Evolutionary conservation across 176 grass and related monocot genomes (phyloP), one percentile per base, ranked within the genome.

Genomic region (Carex myosuroides): DNA sequence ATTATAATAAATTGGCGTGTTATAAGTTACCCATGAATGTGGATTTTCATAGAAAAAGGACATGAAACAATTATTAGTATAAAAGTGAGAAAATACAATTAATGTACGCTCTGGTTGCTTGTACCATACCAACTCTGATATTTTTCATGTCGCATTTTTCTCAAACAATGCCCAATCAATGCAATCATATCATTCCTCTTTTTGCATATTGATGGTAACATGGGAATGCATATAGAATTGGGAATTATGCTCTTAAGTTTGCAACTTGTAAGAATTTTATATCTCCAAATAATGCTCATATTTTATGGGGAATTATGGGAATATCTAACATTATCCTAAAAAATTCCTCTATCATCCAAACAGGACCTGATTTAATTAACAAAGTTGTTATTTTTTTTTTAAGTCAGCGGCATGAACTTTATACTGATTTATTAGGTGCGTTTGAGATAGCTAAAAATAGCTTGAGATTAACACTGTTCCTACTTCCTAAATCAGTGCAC

Each of bases 1-100:
- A 50, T 29, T 52, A 53, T 54, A 71, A 71, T 71, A 13, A 71
- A 71, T 6, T 24, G 4, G 1, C 2, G 41, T 24, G 8, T 48
- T 5, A 50, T 22, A 13, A 68, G 65, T 64, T 64, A 17, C 71
- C 71, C 11, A 75, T 54, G 21, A 52, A 44, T 75, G 3, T 30
- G 46, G 71, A 54, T 46, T 73, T 52, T 74, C 4, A 50, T 24
- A 50, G n/a, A 74, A 74, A 74, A 74, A 74, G 70, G 42, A 74
- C 70, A 48, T 13, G 9, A 50, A 24, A 52, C 70, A 52, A 74
- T 74, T 74, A 74, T 73, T 73, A 13, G 70, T 11, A 50, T 3
- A 73, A 52, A 73, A 46, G 35, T 4, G 3, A 35, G 29, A 73
- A 73, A 73, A 73, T 74, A 74, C 42, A 73, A n/a, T n/a, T n/a